These are phyloP conservation scores for Lizonia empirigonia DNA, from an alignment of 2,329 filamentous ascomycete genomes.

Conservation along the genomic window DNA sequence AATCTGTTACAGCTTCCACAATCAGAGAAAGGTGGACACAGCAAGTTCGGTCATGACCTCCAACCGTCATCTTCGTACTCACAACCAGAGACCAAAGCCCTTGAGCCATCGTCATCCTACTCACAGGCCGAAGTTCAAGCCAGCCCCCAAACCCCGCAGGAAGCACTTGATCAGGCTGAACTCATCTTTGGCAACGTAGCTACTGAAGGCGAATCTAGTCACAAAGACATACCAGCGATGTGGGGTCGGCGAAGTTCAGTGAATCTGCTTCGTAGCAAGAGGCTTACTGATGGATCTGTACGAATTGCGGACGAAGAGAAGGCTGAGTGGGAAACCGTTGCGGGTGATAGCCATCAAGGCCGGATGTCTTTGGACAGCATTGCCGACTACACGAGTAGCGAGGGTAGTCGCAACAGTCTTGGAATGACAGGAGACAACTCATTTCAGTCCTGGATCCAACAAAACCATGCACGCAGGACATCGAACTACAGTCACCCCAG, in stretches of 20 bases:
- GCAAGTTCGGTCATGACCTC: constrained; percentile 6
- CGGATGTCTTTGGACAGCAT: constrained; percentile 37
- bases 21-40: constrained; percentile 2
- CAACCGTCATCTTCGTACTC: constrained; percentile 35
- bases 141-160: constrained; percentile 28
- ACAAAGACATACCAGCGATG: constrained; percentile 38
- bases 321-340: constrained; percentile 47
- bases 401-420: constrained; percentile 29
- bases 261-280: constrained; percentile 26
- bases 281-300: constrained; percentile 2
- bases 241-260: constrained; percentile 40
- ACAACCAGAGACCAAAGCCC: constrained; percentile 14
- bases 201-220: constrained; percentile 4
- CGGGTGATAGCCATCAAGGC: constrained; percentile 22
- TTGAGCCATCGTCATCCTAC: constrained; percentile 37
- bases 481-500: constrained; percentile 35
- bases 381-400: constrained; percentile 43
- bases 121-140: constrained; percentile 25
- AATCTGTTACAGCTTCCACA: constrained; percentile 36
- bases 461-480: constrained; percentile 14
- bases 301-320: constrained; percentile 21
- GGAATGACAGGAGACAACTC: constrained; percentile 17
- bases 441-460: constrained; percentile 18
- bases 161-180: constrained; percentile 39
- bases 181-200: constrained; percentile 33